Base-by-base conservation (phyloP, 257 asterid species). In the Nyctanthes arbortristis region DNA sequence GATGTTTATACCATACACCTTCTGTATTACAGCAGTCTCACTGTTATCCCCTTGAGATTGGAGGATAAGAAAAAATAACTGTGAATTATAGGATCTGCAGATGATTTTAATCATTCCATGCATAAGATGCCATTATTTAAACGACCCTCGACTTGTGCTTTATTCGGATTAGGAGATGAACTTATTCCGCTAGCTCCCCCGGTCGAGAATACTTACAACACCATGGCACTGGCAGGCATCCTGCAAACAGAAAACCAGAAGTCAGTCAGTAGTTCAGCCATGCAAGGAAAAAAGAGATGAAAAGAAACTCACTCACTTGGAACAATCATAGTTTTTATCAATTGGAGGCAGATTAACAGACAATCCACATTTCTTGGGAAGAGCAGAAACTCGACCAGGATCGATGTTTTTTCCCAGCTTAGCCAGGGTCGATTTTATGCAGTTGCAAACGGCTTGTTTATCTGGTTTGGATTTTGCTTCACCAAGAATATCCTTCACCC, bases 301-400 rank as follows among this genome's bases (percentile, higher is more conserved):
- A 52, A 16, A 52, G 27, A 36, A 4, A 13, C 28, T 22, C 12
- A 36, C 67, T 36, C 22, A 63, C 67, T 63, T 36, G 12, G 67
- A 36, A 25, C 67, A 63, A 36, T 63, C 54, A 3, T 35, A 63
- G 47, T 63, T 27, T 5, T 27, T n/a, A 63, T 36, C 33, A n/a
- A 63, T 24, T 24, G 54, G 22, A 34, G 67, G 67, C 33, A 63
- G 31, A 2, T 36, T 9, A 29, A 22, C 30, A 30, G 13, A 14
- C 30, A 63, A 14, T 34, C 67, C 67, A 63, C 67, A 63, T 36
- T 36, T 2, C 67, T 11, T 24, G 11, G 67, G 67, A 22, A 63
- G 67, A 28, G 18, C 5, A 22, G 54, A 25, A 29, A 63, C 18
- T 5, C 54, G 33, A 8, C 35, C 20, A 5, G 67, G 22, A 4